phyloP scores from a whole-genome alignment of 2,329 filamentous ascomycete genomes.

The Fusarium sacchari region DNA sequence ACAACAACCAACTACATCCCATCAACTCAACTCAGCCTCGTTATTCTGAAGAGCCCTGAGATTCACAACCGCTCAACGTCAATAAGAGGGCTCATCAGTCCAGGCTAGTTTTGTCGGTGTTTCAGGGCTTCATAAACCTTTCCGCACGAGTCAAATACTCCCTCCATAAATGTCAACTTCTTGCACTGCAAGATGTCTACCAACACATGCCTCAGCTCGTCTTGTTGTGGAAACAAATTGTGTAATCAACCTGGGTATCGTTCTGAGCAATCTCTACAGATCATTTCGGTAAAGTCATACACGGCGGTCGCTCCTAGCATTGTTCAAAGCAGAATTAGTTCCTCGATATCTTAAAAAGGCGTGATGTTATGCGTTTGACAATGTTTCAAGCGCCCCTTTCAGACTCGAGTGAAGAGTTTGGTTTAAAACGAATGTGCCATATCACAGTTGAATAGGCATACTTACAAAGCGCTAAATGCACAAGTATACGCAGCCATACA shows the following conservation, averaged over 20 bases:
- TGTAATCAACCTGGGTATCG: no score
- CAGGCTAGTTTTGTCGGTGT: no score
- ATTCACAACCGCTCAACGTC: no score
- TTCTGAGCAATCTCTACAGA: not conserved
- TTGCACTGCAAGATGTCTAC: no score
- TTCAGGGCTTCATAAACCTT: no score
- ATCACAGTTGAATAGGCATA: not conserved
- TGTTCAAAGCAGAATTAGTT: not conserved
- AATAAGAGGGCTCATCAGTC: no score
- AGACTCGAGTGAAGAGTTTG: not conserved
- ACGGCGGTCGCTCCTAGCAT: not conserved
- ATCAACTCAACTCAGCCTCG: not conserved
- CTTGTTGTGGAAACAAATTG: no score
- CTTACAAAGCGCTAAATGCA: not conserved
- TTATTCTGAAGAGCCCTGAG: no score
- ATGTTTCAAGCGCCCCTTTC: not conserved
- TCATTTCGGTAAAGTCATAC: not conserved
- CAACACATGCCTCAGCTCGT: no score
- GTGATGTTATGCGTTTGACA: not conserved
- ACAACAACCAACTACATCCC: not conserved
- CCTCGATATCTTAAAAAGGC: not conserved
- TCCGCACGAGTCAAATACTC: no score
- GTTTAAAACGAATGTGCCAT: not conserved
- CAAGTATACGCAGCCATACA: rapidly evolving
- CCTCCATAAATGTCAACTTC: no score